Conservation (phyloP, 306 rosid genomes). For the cucumber (Cucumis sativus) region Cucumber_9930_V3 NC_026658.2:22768001-22768500, state of each 20-base stretch:
- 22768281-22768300: neutral
- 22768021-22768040: neutral
- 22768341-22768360: neutral
- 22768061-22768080: neutral
- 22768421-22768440: neutral
- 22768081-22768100: neutral
- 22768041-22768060: too few species aligned
- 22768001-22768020: neutral
- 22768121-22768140: neutral
- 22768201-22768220: slow-evolving; percentile 3
- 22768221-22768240: slow-evolving; percentile 3
- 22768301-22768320: neutral
- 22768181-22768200: slow-evolving; percentile 4
- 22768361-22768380: too few species aligned
- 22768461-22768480: neutral
- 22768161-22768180: slow-evolving; percentile 2
- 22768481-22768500: neutral
- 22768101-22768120: neutral
- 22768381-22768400: too few species aligned
- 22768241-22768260: slow-evolving; percentile 2
- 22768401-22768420: neutral
- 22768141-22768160: neutral
- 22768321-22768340: neutral
- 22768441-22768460: neutral
- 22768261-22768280: slow-evolving; percentile 1